Percentiles rank a stretch among this genome's conserved stretches.
Conservation (phyloP, 306 rosid genomes). For the Senna tora region DNA sequence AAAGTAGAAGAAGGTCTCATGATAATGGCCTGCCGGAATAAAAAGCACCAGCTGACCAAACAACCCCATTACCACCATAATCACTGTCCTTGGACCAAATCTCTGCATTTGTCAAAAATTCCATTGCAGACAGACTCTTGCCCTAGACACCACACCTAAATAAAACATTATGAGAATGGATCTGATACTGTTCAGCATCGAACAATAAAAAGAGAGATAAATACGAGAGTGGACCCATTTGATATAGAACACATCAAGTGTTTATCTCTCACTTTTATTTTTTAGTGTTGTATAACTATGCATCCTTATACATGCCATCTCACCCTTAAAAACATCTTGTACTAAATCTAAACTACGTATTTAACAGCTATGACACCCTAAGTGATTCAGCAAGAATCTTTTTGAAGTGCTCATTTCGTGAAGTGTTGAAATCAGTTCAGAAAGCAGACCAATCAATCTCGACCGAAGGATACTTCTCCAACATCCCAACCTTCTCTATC, state of each 20-base stretch:
- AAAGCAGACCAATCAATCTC: constrained; percentile 93
- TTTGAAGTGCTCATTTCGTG: too few species aligned
- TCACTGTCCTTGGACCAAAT: constrained; percentile 38
- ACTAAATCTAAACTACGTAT: neutral
- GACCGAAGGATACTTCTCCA: constrained; percentile 79
- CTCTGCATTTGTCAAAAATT: constrained; percentile 75
- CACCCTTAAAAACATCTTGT: neutral
- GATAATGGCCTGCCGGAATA: constrained; percentile 48
- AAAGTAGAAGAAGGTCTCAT: neutral
- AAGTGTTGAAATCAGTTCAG: too few species aligned
- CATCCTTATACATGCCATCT: neutral
- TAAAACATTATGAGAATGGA: too few species aligned
- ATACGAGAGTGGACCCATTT: too few species aligned
- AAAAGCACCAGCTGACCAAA: constrained; percentile 60
- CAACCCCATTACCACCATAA: constrained; percentile 4
- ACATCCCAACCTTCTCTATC: constrained; percentile 44
- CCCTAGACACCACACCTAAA: constrained; percentile 32
- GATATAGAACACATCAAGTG: too few species aligned
- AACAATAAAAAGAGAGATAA: too few species aligned
- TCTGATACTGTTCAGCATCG: too few species aligned
- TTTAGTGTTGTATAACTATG: too few species aligned
- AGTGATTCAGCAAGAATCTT: too few species aligned
- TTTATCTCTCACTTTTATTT: too few species aligned
- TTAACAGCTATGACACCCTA: neutral
- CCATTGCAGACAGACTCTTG: constrained; percentile 68